Base-by-base conservation (phyloP, 208 protist genomes). In the Porcisia deanei region DNA sequence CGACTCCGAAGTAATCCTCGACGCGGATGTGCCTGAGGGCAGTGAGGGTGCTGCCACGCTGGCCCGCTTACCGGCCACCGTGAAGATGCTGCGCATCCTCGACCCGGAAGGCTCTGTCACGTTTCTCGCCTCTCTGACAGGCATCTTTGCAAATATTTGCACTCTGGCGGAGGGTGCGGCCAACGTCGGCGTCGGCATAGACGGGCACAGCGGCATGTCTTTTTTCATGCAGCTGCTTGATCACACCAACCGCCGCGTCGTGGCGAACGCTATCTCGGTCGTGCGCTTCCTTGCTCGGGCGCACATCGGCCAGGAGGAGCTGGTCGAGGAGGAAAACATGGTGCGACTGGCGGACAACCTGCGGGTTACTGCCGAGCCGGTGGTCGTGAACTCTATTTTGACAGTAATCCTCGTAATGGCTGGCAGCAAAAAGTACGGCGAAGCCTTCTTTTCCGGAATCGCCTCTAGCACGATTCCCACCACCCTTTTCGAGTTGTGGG, bases 41-140 rank as follows among this genome's bases (percentile, higher is more conserved):
- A 64, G 88, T 54, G 89, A 94, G 71, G 90, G 93, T 8, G 85
- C 89, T 22, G 85, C 92, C 59, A 80, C 83, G 16, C 78, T 97
- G 57, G 91, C 93, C 18, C 85, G 75, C 74, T 85, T 92, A 76
- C 90, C 93, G 67, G 87, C 93, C 41, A 93, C 88, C 10, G 88
- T 87, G 73, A 95, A 94, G 79, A 97, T 97, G 91, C 85, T 97
- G n/a, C 87, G 90, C 74, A 90, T 97, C 70, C 85, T 97, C 45
- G 91, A 97, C 81, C 82, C 87, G 3, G 84, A 90, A 45, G 86
- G 88, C 76, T 82, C 90, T n/a, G 85, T 91, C 45, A 64, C 86
- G 39, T 93, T 97, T 71, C 85, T 97, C 37, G 88, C 78, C 58
- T 89, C 93, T n/a, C 76, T 94, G 49, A 91, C 88, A 18, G 89